These are phyloP conservation scores for Exophiala phaeomuriformis DNA, from an alignment of 2,329 filamentous ascomycete species.

Conservation along the genomic window DNA sequence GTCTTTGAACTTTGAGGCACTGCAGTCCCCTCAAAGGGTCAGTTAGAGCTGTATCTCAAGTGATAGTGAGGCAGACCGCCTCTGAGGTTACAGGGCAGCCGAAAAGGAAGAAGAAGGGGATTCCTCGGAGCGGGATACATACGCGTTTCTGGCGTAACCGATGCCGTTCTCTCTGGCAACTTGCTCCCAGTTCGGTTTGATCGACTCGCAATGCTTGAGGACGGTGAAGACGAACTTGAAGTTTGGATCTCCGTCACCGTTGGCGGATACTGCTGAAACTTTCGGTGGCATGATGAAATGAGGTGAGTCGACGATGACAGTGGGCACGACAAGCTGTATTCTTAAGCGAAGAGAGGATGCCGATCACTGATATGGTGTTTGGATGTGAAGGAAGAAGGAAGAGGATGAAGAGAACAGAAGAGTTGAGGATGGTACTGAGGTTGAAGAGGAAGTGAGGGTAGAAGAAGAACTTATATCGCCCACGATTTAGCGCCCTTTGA, in stretches of 20 bases:
- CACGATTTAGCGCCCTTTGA: background rate
- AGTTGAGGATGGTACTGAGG: background rate
- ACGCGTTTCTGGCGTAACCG: slow-evolving; percentile 18
- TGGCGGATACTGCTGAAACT: background rate
- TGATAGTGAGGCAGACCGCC: too few relatives aligned
- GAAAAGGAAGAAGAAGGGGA: background rate
- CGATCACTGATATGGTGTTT: background rate
- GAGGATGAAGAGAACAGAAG: background rate
- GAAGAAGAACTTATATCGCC: background rate
- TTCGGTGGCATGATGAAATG: slow-evolving; percentile 8
- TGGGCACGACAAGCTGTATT: too few relatives aligned
- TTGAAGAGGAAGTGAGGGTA: background rate
- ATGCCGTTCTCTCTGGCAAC: slow-evolving; percentile 20
- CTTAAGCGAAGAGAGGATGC: too few relatives aligned
- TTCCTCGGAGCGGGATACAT: background rate
- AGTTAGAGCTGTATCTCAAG: background rate
- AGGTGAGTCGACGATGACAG: background rate
- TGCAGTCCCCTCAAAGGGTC: background rate
- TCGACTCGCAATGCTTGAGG: slow-evolving; percentile 12
- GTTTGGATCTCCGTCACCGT: background rate
- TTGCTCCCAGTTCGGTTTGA: slow-evolving; percentile 18
- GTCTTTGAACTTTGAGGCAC: slow-evolving; percentile 5
- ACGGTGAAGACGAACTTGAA: slow-evolving; percentile 16
- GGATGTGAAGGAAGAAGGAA: background rate
- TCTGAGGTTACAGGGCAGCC: background rate